These are phyloP conservation scores for Gynochthodes officinalis DNA, from an alignment of 257 asterid species.

Conservation along the genomic window DNA sequence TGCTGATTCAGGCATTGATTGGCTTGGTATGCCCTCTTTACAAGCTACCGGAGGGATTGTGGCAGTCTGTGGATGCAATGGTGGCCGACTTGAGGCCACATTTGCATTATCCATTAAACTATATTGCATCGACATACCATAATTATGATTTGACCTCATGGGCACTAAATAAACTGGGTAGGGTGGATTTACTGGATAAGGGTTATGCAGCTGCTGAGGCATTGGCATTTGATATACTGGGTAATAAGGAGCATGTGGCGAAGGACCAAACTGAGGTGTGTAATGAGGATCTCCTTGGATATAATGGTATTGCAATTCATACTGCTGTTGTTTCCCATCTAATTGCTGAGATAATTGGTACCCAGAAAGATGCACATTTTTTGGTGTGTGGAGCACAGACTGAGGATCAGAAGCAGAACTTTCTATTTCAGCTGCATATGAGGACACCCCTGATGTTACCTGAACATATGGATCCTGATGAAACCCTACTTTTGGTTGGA, in stretches of 20 bases:
- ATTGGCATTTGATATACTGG: slow-evolving; percentile 67
- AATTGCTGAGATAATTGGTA: slow-evolving; percentile 46
- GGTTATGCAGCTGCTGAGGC: slow-evolving; percentile 41
- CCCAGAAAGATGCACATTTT: slow-evolving; percentile 39
- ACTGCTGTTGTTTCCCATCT: slow-evolving; percentile 48
- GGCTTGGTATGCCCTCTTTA: slow-evolving; percentile 41
- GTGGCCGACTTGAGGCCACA: slow-evolving; percentile 36
- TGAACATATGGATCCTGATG: slow-evolving; percentile 50
- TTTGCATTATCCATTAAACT: slow-evolving; percentile 30
- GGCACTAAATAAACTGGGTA: slow-evolving; percentile 65
- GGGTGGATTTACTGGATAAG: slow-evolving; percentile 48
- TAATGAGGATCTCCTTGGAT: slow-evolving; percentile 55
- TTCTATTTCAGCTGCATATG: slow-evolving; percentile 30
- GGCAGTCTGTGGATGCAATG: slow-evolving; percentile 46
- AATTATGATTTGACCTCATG: slow-evolving; percentile 45
- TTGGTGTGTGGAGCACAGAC: slow-evolving; percentile 30
- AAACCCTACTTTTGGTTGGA: slow-evolving; percentile 34
- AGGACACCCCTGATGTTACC: slow-evolving; percentile 43
- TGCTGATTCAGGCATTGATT: slow-evolving; percentile 38
- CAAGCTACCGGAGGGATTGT: slow-evolving; percentile 30
- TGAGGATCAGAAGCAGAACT: slow-evolving; percentile 34
- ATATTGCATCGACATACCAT: slow-evolving; percentile 40
- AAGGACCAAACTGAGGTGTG: slow-evolving; percentile 47
- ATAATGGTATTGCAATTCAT: slow-evolving; percentile 48
- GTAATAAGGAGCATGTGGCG: slow-evolving; percentile 55